phyloP scores from a whole-genome alignment of 2,329 filamentous ascomycete species.

The Aspergillus texensis region DNA sequence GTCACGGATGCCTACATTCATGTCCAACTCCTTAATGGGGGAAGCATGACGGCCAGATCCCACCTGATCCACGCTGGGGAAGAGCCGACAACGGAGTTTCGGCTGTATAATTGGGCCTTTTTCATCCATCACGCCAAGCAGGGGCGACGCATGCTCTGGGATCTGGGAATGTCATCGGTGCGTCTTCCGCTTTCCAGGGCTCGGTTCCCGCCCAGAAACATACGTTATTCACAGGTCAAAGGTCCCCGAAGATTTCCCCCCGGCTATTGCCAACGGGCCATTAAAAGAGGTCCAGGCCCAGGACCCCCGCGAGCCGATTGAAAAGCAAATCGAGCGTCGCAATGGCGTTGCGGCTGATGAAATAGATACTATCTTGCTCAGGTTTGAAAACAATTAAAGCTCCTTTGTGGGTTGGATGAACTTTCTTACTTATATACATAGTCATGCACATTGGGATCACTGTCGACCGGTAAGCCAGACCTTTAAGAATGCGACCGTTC shows the following conservation, averaged over 20 bases:
- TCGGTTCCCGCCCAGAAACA: not conserved
- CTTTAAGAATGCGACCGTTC: not conserved
- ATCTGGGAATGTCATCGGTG: not conserved
- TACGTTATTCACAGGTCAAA: not conserved
- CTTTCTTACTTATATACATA: not conserved
- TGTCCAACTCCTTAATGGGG: not conserved
- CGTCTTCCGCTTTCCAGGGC: not conserved
- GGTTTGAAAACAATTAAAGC: not conserved
- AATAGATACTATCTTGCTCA: not conserved
- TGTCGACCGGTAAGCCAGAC: not conserved
- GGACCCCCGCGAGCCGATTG: not conserved
- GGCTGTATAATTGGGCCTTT: not conserved
- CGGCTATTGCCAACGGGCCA: not conserved
- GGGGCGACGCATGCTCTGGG: not conserved
- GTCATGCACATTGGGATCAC: not conserved
- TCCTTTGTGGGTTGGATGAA: not conserved
- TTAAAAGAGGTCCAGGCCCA: not conserved
- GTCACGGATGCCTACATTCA: not conserved
- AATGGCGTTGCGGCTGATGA: not conserved
- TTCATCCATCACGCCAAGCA: not conserved
- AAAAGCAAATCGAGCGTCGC: not conserved
- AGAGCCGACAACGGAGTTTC: not conserved
- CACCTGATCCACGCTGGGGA: not conserved
- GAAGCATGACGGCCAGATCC: not conserved
- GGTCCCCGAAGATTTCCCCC: not conserved